Evolutionary conservation across 2,329 filamentous ascomycete genomes (phyloP).

Genomic region (Aureobasidium lini): DNA sequence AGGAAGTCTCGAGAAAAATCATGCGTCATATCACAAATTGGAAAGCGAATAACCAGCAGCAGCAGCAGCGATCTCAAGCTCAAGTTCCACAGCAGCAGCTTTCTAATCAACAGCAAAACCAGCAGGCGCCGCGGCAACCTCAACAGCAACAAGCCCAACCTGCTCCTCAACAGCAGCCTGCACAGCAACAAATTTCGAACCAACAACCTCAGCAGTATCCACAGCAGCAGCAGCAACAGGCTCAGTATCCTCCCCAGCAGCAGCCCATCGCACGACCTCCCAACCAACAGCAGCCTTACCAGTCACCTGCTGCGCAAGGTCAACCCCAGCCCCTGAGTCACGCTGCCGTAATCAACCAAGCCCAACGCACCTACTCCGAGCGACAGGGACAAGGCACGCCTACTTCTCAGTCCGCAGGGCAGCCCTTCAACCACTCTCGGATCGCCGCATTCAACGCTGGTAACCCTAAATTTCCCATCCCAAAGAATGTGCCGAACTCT

Average conservation of each 20-base stretch:
- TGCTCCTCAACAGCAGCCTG: constrained; percentile 14
- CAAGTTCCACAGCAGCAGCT: constrained; percentile 8
- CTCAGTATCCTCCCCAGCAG: constrained; percentile 16
- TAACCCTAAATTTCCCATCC: constrained; percentile 69
- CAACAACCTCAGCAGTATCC: constrained; percentile 21
- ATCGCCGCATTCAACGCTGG: constrained; percentile 23
- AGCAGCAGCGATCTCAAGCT: constrained; percentile 8
- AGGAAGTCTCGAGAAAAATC: constrained; percentile 18
- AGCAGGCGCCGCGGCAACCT: constrained; percentile 13
- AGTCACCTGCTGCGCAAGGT: constrained; percentile 22
- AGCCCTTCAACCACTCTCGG: constrained; percentile 14
- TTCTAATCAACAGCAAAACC: constrained; percentile 6
- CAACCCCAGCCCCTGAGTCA: constrained; percentile 21
- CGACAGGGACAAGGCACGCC: constrained; percentile 18
- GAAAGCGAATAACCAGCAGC: constrained; percentile 7
- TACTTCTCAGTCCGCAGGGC: constrained; percentile 17
- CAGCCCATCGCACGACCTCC: constrained; percentile 14
- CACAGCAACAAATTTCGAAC: constrained; percentile 11
- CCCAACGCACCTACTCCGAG: constrained; percentile 15
- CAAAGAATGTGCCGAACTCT: constrained; percentile 64
- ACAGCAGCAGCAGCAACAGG: constrained; percentile 14
- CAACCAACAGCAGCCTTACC: constrained; percentile 20
- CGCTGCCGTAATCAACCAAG: constrained; percentile 18
- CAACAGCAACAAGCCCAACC: constrained; percentile 15
- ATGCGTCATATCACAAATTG: constrained; percentile 12